A percentile compares a stretch with the other conserved stretches of the same genome.
Conservation (phyloP, 305 asterid species). For the Fraxinus ornus region DNA sequence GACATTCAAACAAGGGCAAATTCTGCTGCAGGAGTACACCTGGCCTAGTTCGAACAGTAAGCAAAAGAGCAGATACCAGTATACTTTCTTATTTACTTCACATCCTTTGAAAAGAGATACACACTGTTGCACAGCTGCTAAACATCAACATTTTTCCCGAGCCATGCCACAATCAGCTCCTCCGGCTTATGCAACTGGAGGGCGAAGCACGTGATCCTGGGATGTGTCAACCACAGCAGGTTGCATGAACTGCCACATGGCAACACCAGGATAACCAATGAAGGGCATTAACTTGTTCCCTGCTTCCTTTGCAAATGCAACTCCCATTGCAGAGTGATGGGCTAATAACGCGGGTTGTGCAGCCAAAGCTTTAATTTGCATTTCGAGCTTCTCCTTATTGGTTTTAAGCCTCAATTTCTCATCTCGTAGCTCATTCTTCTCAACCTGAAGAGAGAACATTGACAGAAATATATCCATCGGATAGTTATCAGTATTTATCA, state of each 20-base stretch:
- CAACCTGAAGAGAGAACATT: conserved; percentile 20
- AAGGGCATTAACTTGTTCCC: conserved; percentile 37
- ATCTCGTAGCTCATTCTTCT: conserved; percentile 41
- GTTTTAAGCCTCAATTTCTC: conserved; percentile 37
- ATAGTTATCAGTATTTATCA: neutral
- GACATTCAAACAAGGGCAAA: neutral
- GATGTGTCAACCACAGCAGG: conserved; percentile 40
- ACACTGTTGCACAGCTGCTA: neutral
- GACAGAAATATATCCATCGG: neutral
- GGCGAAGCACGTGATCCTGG: conserved; percentile 41
- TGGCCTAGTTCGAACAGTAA: neutral
- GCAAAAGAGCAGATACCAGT: neutral
- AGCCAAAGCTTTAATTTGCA: conserved; percentile 28
- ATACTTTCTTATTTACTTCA: neutral
- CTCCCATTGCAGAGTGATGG: conserved; percentile 28
- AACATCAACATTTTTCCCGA: neutral
- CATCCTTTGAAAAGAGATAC: neutral
- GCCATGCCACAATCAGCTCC: neutral
- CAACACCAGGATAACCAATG: conserved; percentile 37
- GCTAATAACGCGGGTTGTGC: conserved; percentile 24
- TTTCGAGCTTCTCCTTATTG: conserved; percentile 35
- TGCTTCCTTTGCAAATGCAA: conserved; percentile 29
- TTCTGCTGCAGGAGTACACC: neutral
- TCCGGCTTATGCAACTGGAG: conserved; percentile 39
- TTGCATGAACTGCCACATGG: conserved; percentile 48